Evolutionary conservation across 1,284 basidiomycete species (phyloP).

Genomic region (Phellinidium pouzarii): DNA sequence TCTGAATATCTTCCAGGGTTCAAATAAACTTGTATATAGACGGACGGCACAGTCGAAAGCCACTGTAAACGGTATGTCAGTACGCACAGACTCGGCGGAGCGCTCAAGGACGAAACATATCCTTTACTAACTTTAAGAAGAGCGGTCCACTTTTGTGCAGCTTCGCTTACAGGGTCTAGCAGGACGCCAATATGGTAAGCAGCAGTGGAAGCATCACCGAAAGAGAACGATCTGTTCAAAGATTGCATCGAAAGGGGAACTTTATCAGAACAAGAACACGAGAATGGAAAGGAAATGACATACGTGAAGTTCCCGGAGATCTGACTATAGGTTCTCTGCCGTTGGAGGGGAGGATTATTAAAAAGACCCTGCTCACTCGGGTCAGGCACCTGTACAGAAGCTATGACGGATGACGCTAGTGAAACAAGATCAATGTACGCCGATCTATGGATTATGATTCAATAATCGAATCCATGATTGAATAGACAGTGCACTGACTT

Average conservation of each 20-base stretch:
- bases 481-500: slow-evolving; percentile 30
- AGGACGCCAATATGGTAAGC: slow-evolving; percentile 70
- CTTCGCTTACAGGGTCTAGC: slow-evolving; percentile 81
- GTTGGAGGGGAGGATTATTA: slow-evolving; percentile 50
- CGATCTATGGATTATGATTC: slow-evolving; percentile 32
- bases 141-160: slow-evolving; percentile 80
- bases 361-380: slow-evolving; percentile 70
- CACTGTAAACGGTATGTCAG: slow-evolving; percentile 33
- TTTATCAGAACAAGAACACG: background rate
- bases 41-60: slow-evolving; percentile 52
- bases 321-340: slow-evolving; percentile 50
- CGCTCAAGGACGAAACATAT: too few relatives aligned
- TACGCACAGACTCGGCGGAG: background rate
- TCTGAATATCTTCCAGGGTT: slow-evolving; percentile 66
- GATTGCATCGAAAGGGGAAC: background rate
- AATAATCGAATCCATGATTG: slow-evolving; percentile 14
- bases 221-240: slow-evolving; percentile 51
- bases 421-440: slow-evolving; percentile 55
- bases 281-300: slow-evolving; percentile 24
- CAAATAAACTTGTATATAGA: slow-evolving; percentile 68
- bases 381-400: slow-evolving; percentile 60
- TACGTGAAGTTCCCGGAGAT: slow-evolving; percentile 63
- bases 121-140: slow-evolving; percentile 66
- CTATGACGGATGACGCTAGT: slow-evolving; percentile 63
- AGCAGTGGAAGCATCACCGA: slow-evolving; percentile 64